Evolutionary conservation across 2,329 filamentous ascomycete species (phyloP), one percentile per base, ranked within the genome.

Genomic region (Exophiala alcalophila): DNA sequence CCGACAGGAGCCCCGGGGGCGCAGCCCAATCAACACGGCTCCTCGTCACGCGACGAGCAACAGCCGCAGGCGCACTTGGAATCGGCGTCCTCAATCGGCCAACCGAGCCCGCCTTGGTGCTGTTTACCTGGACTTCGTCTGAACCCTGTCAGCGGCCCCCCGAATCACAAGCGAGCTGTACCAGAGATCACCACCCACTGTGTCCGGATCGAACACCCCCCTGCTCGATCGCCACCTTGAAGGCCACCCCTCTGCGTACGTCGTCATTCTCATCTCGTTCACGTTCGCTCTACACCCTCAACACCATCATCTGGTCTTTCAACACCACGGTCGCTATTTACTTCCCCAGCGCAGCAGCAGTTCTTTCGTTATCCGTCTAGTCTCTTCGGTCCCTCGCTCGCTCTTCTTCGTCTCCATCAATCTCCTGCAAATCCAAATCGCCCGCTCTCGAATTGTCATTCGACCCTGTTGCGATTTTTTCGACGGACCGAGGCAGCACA

Each of bases 371-470:
- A 30, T 47, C 43, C 43, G 50, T 52, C 45, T 53, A 26, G 18
- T 46, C 39, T 35, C 24, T 47, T 46, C 29, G 38, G 49, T 52
- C 48, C 12, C 21, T 53, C 52, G 42, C 44, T 52, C 46, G 41
- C 27, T 7, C 43, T n/a, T 6, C 23, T 26, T 19, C n/a, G n/a
- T n/a, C n/a, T 16, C 14, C 28, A 19, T 38, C 40, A 15, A 30
- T 38, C 34, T 41, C 19, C 9, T 33, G 16, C 15, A 23, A 15
- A 20, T 7, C 10, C 9, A 26, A 16, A n/a, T 16, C 19, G 19
- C 11, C 37, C 5, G 31, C 28, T 24, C 24, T 27, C 14, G 14
- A 30, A 34, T 12, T n/a, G 28, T 20, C 35, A 20, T 21, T 16
- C 16, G 30, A 35, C 26, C 15, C 14, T 44, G 24, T 23, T 23